Evolutionary conservation across 2,329 filamentous ascomycete species (phyloP).

Genomic region (Cladosporium sp.): DNA sequence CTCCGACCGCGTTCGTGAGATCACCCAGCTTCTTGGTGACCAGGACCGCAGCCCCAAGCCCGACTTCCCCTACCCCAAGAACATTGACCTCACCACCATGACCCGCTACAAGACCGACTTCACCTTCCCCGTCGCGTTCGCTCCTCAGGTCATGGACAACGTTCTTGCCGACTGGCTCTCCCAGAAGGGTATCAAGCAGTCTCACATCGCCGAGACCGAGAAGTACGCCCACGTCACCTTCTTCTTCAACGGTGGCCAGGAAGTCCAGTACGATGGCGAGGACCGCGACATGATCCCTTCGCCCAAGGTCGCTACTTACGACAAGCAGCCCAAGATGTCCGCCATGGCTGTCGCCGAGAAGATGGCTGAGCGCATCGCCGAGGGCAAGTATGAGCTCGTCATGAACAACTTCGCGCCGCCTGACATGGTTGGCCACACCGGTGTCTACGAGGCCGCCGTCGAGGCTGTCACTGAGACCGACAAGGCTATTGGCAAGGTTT

Average conservation of each 20-base stretch:
- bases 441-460: slow-evolving; percentile 92
- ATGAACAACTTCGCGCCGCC: slow-evolving; percentile 99
- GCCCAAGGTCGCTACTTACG: slow-evolving; percentile 93
- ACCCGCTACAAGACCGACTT: slow-evolving; percentile 97
- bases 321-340: slow-evolving; percentile 93
- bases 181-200: slow-evolving; percentile 85
- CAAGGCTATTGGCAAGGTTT: slow-evolving; percentile 87
- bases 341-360: slow-evolving; percentile 85
- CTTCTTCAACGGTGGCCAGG: slow-evolving; percentile 99
- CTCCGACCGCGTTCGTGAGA: slow-evolving; percentile 92
- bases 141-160: slow-evolving; percentile 93
- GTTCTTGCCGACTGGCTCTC: slow-evolving; percentile 96
- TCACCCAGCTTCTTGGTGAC: slow-evolving; percentile 88
- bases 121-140: slow-evolving; percentile 86
- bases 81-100: slow-evolving; percentile 88
- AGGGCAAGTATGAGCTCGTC: slow-evolving; percentile 87
- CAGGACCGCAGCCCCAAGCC: slow-evolving; percentile 86
- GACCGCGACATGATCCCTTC: slow-evolving; percentile 90
- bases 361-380: slow-evolving; percentile 78
- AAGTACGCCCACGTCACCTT: slow-evolving; percentile 99
- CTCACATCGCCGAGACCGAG: slow-evolving; percentile 96
- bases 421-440: slow-evolving; percentile 99
- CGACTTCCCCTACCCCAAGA: slow-evolving; percentile 90
- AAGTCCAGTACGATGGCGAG: slow-evolving; percentile 92
- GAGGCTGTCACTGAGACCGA: slow-evolving; percentile 82